Conservation (phyloP, 331 rosid species). For the Quercus phellos region DNA sequence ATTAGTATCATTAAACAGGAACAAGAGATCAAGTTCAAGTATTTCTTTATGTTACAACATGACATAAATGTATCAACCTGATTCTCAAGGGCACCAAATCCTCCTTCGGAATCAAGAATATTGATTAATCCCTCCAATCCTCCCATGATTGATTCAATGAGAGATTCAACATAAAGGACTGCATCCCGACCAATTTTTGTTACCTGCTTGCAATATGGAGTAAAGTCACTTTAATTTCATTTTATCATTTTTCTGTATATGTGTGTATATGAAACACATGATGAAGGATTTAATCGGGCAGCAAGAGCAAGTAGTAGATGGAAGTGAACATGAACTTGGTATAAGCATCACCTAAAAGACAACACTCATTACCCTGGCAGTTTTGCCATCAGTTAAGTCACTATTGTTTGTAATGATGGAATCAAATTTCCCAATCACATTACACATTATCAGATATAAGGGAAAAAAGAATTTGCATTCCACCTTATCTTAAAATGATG, state of each 20-base stretch:
- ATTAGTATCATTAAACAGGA: constrained; percentile 32
- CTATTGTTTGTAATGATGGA: background rate
- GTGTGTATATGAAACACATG: constrained; percentile 10
- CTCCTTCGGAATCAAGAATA: constrained; percentile 98
- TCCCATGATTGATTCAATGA: constrained; percentile 97
- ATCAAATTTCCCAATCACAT: background rate
- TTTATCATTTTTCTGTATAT: constrained; percentile 14
- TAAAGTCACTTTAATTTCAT: constrained; percentile 17
- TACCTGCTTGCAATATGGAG: constrained; percentile 59
- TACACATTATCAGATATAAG: background rate
- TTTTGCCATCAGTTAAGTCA: constrained; percentile 7
- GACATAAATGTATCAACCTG: constrained; percentile 56
- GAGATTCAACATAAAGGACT: constrained; percentile 95
- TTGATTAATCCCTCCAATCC: constrained; percentile 96
- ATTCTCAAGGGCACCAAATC: constrained; percentile 92
- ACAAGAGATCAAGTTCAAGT: background rate
- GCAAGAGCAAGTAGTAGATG: background rate
- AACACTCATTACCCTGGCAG: constrained; percentile 12
- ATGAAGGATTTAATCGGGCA: background rate
- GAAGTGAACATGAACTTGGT: constrained; percentile 15
- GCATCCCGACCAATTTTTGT: constrained; percentile 98
- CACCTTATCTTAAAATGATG: background rate
- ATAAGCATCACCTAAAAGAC: background rate
- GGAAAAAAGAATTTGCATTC: background rate
- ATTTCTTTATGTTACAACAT: background rate